Conservation (phyloP, 2,329 filamentous ascomycete species). For the Amauroascus verrucosus region DNA sequence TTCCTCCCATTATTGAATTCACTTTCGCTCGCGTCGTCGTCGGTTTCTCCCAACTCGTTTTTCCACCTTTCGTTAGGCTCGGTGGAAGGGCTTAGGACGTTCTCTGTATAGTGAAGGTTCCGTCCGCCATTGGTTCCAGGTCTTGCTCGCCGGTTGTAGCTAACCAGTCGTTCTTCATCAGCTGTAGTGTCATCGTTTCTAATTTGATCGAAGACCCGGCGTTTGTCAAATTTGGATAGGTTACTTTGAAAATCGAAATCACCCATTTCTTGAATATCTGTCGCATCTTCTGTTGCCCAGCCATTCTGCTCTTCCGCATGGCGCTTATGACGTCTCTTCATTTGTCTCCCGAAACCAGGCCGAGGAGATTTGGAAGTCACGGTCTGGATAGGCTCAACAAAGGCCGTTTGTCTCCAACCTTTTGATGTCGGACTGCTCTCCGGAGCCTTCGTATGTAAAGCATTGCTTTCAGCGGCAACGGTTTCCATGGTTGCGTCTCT, state of each 20-base stretch:
- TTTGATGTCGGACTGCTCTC: conserved; percentile 41
- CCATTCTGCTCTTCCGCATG: conserved; percentile 58
- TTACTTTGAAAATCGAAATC: conserved; percentile 91
- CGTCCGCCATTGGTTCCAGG: conserved; percentile 70
- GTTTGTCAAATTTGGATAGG: conserved; percentile 90
- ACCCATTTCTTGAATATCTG: conserved; percentile 81
- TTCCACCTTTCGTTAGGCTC: conserved; percentile 46
- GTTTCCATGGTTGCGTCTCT: conserved; percentile 37
- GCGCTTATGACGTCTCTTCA: conserved; percentile 34
- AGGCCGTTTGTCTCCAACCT: conserved; percentile 58
- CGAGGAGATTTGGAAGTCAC: conserved; percentile 29
- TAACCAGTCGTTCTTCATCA: conserved; percentile 82
- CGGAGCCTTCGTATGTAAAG: conserved; percentile 21
- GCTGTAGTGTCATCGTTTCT: conserved; percentile 76
- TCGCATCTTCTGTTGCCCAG: conserved; percentile 93
- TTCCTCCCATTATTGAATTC: conserved; percentile 39
- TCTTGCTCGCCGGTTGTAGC: conserved; percentile 62
- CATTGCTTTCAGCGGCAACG: conserved; percentile 24
- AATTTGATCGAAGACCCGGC: conserved; percentile 82
- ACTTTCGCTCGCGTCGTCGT: conserved; percentile 32
- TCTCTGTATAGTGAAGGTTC: conserved; percentile 85
- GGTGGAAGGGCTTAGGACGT: conserved; percentile 61
- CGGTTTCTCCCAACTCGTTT: conserved; percentile 59
- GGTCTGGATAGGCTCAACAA: conserved; percentile 47
- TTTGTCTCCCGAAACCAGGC: conserved; percentile 35